Conservation (phyloP, 805 yeast genomes). For the Wickerhamomyces strasburgensis region DNA sequence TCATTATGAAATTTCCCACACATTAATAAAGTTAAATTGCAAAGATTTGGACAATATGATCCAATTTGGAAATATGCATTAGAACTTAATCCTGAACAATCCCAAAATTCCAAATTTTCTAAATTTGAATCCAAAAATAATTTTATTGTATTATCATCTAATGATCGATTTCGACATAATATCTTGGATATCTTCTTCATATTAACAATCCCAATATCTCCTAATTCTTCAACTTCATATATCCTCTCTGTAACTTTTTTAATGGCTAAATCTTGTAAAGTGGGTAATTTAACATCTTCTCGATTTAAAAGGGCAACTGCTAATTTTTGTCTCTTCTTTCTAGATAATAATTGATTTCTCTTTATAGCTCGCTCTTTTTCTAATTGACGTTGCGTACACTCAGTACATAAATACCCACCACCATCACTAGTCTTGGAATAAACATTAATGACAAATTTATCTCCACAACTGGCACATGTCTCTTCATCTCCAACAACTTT, state of each 20-base stretch:
- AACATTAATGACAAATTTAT: conserved; percentile 56
- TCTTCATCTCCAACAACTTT: conserved; percentile 47
- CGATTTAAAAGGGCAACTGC: conserved; percentile 83
- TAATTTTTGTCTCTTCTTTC: conserved; percentile 69
- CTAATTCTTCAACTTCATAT: conserved; percentile 72
- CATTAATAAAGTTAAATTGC: conserved; percentile 68
- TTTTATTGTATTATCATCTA: conserved; percentile 65
- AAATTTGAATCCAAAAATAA: conserved; percentile 64
- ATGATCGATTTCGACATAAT: conserved; percentile 74
- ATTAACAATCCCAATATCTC: conserved; percentile 78
- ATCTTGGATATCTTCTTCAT: conserved; percentile 69
- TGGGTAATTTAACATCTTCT: conserved; percentile 55
- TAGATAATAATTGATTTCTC: conserved; percentile 54
- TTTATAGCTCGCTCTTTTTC: conserved; percentile 40
- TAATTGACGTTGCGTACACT: conserved; percentile 43
- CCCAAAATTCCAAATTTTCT: conserved; percentile 72
- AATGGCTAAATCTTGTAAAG: conserved; percentile 81
- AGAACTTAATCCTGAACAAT: conserved; percentile 74
- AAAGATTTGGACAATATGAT: conserved; percentile 71
- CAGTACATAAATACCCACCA: conserved; percentile 64
- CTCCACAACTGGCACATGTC: conserved; percentile 58
- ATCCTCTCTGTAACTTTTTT: conserved; percentile 59
- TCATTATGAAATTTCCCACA: conserved; percentile 89
- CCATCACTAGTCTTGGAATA: conserved; percentile 50
- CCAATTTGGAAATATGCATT: conserved; percentile 67